These are phyloP conservation scores for Sequoiadendron giganteum DNA, from an alignment of 75 land plant species.

Conservation along the genomic window DNA sequence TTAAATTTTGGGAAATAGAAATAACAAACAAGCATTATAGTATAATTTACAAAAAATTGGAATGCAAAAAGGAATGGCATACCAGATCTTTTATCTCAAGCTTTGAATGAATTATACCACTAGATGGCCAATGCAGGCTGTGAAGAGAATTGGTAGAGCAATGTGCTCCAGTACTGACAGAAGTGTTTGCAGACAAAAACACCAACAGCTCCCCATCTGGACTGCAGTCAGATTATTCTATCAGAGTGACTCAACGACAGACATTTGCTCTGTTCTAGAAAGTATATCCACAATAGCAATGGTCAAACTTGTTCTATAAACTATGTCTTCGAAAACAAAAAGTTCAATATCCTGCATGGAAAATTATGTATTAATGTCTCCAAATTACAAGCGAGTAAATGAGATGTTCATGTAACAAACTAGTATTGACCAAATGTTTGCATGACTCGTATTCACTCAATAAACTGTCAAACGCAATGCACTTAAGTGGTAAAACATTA, in stretches of 20 bases:
- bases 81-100: constrained; percentile 74
- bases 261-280: neutral
- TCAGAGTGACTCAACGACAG: neutral
- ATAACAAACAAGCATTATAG: neutral
- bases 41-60: neutral
- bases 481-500: too few species aligned
- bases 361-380: neutral
- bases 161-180: constrained; percentile 90
- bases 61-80: constrained; percentile 13
- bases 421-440: neutral
- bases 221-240: constrained; percentile 32
- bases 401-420: neutral
- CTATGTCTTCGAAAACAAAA: neutral
- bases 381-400: neutral
- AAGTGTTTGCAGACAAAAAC: constrained; percentile 74
- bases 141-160: constrained; percentile 88
- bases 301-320: neutral
- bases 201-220: constrained; percentile 88
- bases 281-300: neutral
- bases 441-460: neutral
- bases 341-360: neutral
- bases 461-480: neutral
- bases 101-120: constrained; percentile 27
- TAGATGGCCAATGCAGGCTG: constrained; percentile 66
- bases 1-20: neutral